phyloP scores from a whole-genome alignment of 1,284 basidiomycete species.

The Ganoderma multipileum region DNA sequence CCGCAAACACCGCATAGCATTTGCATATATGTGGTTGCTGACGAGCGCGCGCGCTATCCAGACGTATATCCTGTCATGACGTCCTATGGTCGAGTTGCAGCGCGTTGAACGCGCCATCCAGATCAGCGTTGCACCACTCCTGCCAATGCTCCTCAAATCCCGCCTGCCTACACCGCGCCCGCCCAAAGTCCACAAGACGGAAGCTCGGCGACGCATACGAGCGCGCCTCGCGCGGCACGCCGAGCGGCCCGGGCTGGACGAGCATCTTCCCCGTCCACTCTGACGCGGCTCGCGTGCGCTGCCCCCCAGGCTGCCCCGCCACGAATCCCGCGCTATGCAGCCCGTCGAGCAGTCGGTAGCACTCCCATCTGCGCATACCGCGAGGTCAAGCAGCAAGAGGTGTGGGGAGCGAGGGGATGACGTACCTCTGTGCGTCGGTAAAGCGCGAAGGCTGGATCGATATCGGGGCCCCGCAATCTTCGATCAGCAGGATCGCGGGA shows the following conservation, averaged over 20 bases:
- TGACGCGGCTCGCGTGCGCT: conserved; percentile 41
- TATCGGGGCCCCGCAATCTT: conserved; percentile 51
- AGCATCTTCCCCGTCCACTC: conserved; percentile 50
- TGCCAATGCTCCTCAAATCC: conserved; percentile 8
- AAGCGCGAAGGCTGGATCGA: conserved; percentile 38
- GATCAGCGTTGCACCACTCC: conserved; percentile 10
- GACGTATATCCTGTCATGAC: neutral
- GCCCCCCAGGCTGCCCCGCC: too few relatives aligned
- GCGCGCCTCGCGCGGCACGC: conserved; percentile 33
- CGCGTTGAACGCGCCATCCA: conserved; percentile 2
- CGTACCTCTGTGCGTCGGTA: conserved; percentile 42
- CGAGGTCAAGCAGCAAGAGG: conserved; percentile 8
- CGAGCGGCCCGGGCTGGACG: conserved; percentile 50
- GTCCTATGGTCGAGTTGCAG: neutral
- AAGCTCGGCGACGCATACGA: conserved; percentile 43
- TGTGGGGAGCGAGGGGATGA: neutral
- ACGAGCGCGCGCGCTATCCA: neutral
- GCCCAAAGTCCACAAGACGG: conserved; percentile 58
- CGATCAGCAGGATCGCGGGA: conserved; percentile 53
- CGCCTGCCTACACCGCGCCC: neutral
- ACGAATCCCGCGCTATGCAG: conserved; percentile 48
- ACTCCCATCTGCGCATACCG: conserved; percentile 40
- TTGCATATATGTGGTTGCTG: neutral
- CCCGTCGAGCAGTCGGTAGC: conserved; percentile 45
- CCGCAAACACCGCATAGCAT: neutral